Conservation (phyloP, 306 rosid genomes). For the Heteromeles arbutifolia region DNA sequence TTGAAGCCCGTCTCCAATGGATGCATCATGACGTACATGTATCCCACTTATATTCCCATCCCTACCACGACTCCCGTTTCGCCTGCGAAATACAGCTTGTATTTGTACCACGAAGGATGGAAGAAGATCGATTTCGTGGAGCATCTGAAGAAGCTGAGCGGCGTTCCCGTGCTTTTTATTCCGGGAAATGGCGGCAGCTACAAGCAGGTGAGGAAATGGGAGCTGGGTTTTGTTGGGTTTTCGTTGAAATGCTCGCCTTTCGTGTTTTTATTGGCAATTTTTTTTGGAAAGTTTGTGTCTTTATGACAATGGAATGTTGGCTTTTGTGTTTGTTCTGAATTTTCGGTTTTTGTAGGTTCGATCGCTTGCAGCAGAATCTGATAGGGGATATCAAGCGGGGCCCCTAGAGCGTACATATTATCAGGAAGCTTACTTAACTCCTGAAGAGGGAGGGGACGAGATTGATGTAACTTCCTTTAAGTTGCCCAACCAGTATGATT, state of each 20-base stretch:
- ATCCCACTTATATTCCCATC: slow-evolving; percentile 88
- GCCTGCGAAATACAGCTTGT: slow-evolving; percentile 64
- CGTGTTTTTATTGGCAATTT: neutral
- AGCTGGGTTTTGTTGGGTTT: neutral
- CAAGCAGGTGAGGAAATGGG: slow-evolving; percentile 81
- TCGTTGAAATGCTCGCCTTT: neutral
- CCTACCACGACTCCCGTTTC: slow-evolving; percentile 28
- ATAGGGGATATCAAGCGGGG: slow-evolving; percentile 81
- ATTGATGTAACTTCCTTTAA: slow-evolving; percentile 35
- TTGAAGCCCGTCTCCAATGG: slow-evolving; percentile 79
- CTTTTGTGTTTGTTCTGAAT: neutral
- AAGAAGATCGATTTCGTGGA: slow-evolving; percentile 74
- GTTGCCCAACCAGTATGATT: slow-evolving; percentile 54
- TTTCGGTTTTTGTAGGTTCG: slow-evolving; percentile 45
- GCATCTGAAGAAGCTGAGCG: slow-evolving; percentile 76
- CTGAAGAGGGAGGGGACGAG: slow-evolving; percentile 53
- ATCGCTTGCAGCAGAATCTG: slow-evolving; percentile 93
- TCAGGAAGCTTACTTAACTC: slow-evolving; percentile 55
- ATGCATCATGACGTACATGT: slow-evolving; percentile 92
- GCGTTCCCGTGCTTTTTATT: slow-evolving; percentile 86
- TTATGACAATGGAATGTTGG: neutral
- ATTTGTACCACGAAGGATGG: slow-evolving; percentile 97
- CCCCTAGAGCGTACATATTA: slow-evolving; percentile 74
- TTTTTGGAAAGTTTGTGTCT: neutral
- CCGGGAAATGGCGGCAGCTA: slow-evolving; percentile 99